phyloP scores from a whole-genome alignment of 345 rosid genomes.

The Arabidopsis arenosa region DNA sequence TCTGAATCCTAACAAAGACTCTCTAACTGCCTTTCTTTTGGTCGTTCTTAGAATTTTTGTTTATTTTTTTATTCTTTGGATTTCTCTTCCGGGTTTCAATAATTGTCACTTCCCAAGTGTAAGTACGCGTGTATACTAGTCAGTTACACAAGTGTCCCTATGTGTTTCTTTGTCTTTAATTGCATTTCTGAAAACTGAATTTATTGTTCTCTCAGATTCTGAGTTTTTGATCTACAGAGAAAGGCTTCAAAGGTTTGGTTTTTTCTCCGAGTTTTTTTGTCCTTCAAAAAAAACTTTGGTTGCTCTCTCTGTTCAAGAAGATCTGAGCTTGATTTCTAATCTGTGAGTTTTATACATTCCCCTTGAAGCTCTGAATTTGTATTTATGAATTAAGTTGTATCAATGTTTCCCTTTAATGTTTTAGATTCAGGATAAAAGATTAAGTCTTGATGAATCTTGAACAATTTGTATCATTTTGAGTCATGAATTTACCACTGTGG shows the following conservation, averaged over 20 bases:
- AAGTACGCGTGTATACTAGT: conserved; percentile 37
- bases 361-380: conserved; percentile 4
- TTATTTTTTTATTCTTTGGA: background rate
- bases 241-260: conserved; percentile 26
- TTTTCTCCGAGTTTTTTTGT: conserved; percentile 42
- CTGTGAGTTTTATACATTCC: conserved; percentile 32
- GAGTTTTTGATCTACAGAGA: conserved; percentile 18
- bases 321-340: conserved; percentile 34
- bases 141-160: conserved; percentile 31
- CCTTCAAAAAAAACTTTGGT: conserved; percentile 33
- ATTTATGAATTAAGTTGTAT: background rate
- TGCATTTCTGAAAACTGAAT: conserved; percentile 22
- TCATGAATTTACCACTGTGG: background rate
- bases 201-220: conserved; percentile 29
- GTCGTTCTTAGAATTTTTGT: background rate
- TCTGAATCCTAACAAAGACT: conserved; percentile 22
- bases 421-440: conserved; percentile 8
- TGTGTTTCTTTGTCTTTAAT: conserved; percentile 28
- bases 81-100: conserved; percentile 11
- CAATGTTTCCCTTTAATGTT: background rate
- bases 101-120: conserved; percentile 32
- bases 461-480: background rate
- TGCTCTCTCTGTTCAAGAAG: conserved; percentile 22
- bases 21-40: background rate
- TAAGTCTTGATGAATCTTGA: conserved; percentile 6